These are phyloP conservation scores for Aethionema arabicum DNA, from an alignment of 345 rosid species.

Conservation along the genomic window DNA sequence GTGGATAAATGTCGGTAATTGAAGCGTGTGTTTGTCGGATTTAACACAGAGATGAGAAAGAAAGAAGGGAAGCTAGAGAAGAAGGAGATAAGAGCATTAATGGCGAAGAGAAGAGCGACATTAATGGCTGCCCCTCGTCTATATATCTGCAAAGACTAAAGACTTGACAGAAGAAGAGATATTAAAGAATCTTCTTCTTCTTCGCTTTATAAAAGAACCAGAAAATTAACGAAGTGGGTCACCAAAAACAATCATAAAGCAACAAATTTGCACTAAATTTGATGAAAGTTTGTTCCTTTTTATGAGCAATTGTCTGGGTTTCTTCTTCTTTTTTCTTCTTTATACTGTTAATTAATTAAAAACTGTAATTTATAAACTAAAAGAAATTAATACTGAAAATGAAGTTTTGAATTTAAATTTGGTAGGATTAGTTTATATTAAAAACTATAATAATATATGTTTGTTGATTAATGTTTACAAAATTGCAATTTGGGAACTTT, in stretches of 20 bases:
- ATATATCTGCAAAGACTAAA: slow-evolving; percentile 8
- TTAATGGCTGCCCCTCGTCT: slow-evolving; percentile 35
- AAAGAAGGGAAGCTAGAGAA: slow-evolving; percentile 30
- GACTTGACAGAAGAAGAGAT: slow-evolving; percentile 21
- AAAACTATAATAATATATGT: slow-evolving; percentile 11
- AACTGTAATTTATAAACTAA: too few relatives aligned
- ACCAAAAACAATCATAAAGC: slow-evolving; percentile 34
- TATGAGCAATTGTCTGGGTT: slow-evolving; percentile 26
- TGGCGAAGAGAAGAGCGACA: slow-evolving; percentile 32
- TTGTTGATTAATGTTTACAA: slow-evolving; percentile 5
- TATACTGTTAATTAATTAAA: slow-evolving; percentile 1
- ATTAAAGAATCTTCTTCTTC: slow-evolving; percentile 29
- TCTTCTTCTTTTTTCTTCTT: slow-evolving; percentile 17
- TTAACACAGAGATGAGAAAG: slow-evolving; percentile 32
- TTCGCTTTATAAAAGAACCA: slow-evolving; percentile 28
- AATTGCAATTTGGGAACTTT: slow-evolving; percentile 13
- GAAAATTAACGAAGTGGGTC: slow-evolving; percentile 34
- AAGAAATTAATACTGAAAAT: neutral
- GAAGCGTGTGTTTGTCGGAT: slow-evolving; percentile 30
- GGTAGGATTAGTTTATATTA: slow-evolving; percentile 2
- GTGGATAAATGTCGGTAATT: slow-evolving; percentile 28
- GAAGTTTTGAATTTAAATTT: slow-evolving; percentile 23
- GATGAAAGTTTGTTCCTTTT: slow-evolving; percentile 34
- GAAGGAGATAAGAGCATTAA: slow-evolving; percentile 37
- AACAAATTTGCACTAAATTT: slow-evolving; percentile 35